Base-by-base conservation (phyloP, 495 filamentous ascomycete genomes). In the Durotheca rogersii region DNA sequence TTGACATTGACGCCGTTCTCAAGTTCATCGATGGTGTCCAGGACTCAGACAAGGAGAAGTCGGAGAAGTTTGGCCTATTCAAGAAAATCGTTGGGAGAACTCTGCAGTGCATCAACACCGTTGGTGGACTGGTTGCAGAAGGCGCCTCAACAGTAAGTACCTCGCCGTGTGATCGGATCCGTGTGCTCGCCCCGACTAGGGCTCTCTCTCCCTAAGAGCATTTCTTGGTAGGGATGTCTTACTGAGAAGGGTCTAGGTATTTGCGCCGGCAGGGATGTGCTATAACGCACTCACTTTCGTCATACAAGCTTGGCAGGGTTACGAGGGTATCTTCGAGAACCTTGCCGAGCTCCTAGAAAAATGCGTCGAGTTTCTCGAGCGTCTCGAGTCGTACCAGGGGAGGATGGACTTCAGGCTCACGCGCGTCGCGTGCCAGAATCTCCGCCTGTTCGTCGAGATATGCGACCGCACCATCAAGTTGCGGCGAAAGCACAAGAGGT, bases 251-350 rank as follows among this genome's bases (percentile, higher is more conserved):
- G 25, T 23, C 34, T 12, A 71, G 67, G 69, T 64, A 17, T 72
- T 72, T 45, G 63, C 58, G 15, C 69, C 69, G 3, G 62, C 69
- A 1, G 67, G 66, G 4, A 63, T 72, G 51, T 72, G 69, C 43
- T 72, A 67, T 44, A 72, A 68, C 44, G 69, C 65, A 18, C 39
- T 72, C 6, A 66, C 58, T 18, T 66, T 68, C 34, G 67, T 70
- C 31, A 62, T 72, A 9, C 65, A 67, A 41, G 67, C 69, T 19
- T 72, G 69, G 69, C 69, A 72, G 38, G 67, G 64, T n/a, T 72
- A 72, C 40, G 61, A 69, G 38, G 67, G 62, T 27, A 61, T 68
- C 0, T 72, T 72, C 25, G 67, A 62, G 25, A 68, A 65, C 30
- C 56, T 72, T 9, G 65, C 67, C 0, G 62, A 66, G 37, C 60